Base-by-base conservation (phyloP, 306 rosid species). In the Quercus gilva region DNA sequence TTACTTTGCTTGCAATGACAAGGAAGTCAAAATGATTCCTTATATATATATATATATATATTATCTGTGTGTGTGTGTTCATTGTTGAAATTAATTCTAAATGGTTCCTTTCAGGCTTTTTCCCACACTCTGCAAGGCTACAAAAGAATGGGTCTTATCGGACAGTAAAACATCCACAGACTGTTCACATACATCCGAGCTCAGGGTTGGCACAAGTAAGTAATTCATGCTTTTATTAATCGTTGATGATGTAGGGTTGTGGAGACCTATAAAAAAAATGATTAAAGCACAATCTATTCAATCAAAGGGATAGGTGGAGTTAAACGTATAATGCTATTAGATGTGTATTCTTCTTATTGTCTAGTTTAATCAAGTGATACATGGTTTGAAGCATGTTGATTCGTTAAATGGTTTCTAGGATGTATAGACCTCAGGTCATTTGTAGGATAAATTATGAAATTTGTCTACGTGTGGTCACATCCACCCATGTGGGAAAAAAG, bases 121-220 rank as follows among this genome's bases (percentile, higher is more conserved):
- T 95, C 81, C 99, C 97, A 59, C 97, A 95, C 64, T 85, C 97
- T 15, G 93, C 92, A 6, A 86, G 84, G 73, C 77, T 93, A 79
- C 99, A 93, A 76, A 92, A 95, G 90, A 89, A 84, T 78, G 99
- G 98, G 68, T 86, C 94, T 60, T 95, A 95, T 76, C 86, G 94
- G 64, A 91, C 97, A 0, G 83, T 91, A 9, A 95, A 91, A 80
- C 94, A 86, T 83, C 88, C 92, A 1, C 97, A 95, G 82, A 91
- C 97, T 29, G 99, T 95, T 78, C 90, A 95, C 77, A 91, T 95
- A 89, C 99, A 95, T 74, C 98, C 99, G 41, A 95, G 97, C 85
- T 90, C 97, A 3, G 99, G 99, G 74, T 81, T 95, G 55, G 86
- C 97, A 52, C 94, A 92, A 91, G 98, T 92, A 79, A 61, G 11